phyloP scores from a whole-genome alignment of 371 early-diverging fungal genomes.

The Rhizopus delemar region DNA sequence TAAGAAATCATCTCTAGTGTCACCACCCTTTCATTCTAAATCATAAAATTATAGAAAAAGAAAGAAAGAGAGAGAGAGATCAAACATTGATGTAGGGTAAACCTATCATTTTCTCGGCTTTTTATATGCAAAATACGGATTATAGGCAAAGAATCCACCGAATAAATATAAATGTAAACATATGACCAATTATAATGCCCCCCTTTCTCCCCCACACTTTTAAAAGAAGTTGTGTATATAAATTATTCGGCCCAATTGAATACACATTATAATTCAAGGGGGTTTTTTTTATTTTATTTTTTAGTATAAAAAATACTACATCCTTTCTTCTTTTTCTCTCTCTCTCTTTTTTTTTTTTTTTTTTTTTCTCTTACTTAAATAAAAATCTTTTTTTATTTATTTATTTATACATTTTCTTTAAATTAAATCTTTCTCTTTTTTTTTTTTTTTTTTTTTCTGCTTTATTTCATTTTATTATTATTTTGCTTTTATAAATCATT shows the following conservation, averaged over 20 bases:
- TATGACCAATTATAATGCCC: not conserved
- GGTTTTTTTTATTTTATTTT: not conserved
- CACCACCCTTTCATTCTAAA: constrained; percentile 1
- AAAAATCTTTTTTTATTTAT: not conserved
- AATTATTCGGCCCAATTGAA: constrained; percentile 25
- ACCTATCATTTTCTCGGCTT: not conserved
- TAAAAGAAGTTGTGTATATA: constrained; percentile 1
- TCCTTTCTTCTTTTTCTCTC: constrained; percentile 3
- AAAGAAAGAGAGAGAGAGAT: not conserved
- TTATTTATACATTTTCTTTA: constrained; percentile 10
- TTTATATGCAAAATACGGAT: too few species aligned
- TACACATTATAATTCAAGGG: constrained; percentile 7
- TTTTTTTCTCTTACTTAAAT: constrained; percentile 4
- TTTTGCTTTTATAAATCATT: not conserved
- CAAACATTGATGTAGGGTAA: constrained; percentile 2
- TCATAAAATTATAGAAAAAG: not conserved
- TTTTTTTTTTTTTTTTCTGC: constrained; percentile 7
- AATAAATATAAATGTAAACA: not conserved
- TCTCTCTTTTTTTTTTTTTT: constrained; percentile 8
- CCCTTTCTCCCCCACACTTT: not conserved
- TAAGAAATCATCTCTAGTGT: not conserved
- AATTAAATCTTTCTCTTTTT: constrained; percentile 10
- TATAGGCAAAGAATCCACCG: too few species aligned
- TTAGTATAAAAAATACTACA: not conserved
- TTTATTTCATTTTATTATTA: not conserved